A percentile compares a stretch with the other conserved stretches of the same genome.
These are phyloP conservation scores for Stylosanthes scabra DNA, from an alignment of 331 rosid genomes.

Conservation along the genomic window DNA sequence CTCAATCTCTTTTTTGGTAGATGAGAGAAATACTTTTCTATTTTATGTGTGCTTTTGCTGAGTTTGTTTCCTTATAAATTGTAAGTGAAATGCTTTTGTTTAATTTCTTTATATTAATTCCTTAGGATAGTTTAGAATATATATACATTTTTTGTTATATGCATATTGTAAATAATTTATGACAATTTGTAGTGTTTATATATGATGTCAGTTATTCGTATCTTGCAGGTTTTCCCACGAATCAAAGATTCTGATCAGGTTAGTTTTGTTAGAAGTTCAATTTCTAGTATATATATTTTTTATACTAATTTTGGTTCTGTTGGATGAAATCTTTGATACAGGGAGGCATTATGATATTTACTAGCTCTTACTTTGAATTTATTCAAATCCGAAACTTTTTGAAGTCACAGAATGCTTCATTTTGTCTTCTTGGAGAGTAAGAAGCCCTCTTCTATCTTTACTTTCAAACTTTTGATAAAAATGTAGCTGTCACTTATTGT, in stretches of 20 bases:
- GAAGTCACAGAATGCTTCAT: conserved; percentile 39
- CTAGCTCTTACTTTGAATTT: conserved; percentile 82
- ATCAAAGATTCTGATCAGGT: conserved; percentile 77
- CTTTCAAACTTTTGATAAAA: conserved; percentile 13
- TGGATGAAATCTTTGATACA: conserved; percentile 46
- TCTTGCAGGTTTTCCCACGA: too few species aligned
- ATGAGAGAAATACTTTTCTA: conserved; percentile 13
- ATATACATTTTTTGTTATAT: background rate
- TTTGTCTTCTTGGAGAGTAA: conserved; percentile 93
- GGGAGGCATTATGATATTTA: conserved; percentile 89
- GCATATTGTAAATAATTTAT: background rate
- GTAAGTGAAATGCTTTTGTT: background rate
- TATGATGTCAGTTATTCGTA: too few species aligned
- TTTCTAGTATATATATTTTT: background rate
- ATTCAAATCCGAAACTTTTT: conserved; percentile 81
- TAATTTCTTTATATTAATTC: conserved; percentile 12
- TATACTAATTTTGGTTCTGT: conserved; percentile 13
- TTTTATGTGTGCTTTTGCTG: conserved; percentile 18
- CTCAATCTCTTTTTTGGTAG: conserved; percentile 9
- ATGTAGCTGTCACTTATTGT: too few species aligned
- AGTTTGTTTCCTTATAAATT: background rate
- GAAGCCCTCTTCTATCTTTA: conserved; percentile 38
- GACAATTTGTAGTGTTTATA: conserved; percentile 8
- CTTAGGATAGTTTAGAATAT: background rate
- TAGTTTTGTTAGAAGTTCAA: background rate